Conservation (phyloP, 306 rosid species). For the Prunus mume region DNA sequence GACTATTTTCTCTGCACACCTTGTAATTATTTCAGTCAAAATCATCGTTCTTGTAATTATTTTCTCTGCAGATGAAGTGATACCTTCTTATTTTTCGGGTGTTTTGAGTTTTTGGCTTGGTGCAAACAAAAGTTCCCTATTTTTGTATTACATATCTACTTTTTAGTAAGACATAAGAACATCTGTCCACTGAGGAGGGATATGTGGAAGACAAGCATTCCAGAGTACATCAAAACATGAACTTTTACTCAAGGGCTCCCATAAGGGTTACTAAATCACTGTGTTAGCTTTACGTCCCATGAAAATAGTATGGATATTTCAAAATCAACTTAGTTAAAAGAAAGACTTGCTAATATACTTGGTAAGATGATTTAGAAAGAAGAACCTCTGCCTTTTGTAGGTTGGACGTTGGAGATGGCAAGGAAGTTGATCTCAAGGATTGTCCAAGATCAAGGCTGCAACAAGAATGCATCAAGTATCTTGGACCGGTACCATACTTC, state of each 20-base stretch:
- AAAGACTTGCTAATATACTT: background rate
- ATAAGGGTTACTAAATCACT: background rate
- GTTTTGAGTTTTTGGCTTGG: no score
- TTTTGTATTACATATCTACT: background rate
- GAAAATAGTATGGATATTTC: no score
- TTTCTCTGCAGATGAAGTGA: no score
- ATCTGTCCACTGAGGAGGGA: background rate
- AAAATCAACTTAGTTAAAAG: no score
- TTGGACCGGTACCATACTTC: conserved; percentile 34
- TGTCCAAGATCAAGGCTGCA: conserved; percentile 40
- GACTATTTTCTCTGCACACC: no score
- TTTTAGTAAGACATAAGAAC: background rate
- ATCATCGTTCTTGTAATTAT: no score
- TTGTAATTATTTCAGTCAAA: no score
- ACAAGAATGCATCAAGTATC: conserved; percentile 44
- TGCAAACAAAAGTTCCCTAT: no score
- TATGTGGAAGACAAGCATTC: background rate
- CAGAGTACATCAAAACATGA: background rate
- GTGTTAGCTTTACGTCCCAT: background rate
- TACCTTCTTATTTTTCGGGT: no score
- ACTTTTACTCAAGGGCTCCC: background rate
- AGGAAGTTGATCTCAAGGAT: conserved; percentile 37
- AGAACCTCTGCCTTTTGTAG: conserved; percentile 16
- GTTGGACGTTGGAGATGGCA: conserved; percentile 49
- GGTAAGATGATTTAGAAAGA: background rate